Percentiles rank a stretch among this genome's conserved stretches.
Evolutionary conservation across 2,329 filamentous ascomycete species (phyloP).

Genomic region (Tolypocladium amazonense): DNA sequence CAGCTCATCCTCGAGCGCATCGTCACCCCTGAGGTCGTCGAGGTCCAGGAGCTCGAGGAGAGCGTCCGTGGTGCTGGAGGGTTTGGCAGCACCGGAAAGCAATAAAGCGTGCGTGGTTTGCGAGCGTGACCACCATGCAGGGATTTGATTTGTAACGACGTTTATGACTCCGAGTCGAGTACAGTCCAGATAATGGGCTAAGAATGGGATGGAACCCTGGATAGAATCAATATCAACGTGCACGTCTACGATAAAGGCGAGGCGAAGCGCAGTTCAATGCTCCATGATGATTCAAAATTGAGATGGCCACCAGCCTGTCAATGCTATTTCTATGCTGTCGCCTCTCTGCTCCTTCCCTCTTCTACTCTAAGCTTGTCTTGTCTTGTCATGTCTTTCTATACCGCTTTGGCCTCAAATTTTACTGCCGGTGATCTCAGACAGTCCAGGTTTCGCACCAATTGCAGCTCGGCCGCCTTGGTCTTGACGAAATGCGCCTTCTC

Average conservation of each 20-base stretch:
- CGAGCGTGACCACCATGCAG: too few relatives aligned
- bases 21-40: constrained; percentile 83
- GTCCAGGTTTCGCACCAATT: constrained; percentile 64
- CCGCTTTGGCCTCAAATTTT: constrained; percentile 47
- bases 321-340: background rate
- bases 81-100: constrained; percentile 72
- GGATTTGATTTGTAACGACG: background rate
- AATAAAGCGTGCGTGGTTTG: constrained; percentile 1
- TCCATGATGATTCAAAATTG: background rate
- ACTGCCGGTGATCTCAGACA: constrained; percentile 57
- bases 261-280: background rate
- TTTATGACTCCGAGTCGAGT: background rate
- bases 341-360: background rate
- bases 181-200: background rate
- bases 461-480: constrained; percentile 82
- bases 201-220: background rate
- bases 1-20: constrained; percentile 93
- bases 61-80: constrained; percentile 85
- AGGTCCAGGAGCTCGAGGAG: constrained; percentile 79
- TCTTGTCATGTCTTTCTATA: constrained; percentile 22
- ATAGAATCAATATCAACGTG: background rate
- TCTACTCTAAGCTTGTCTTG: background rate
- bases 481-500: constrained; percentile 55
- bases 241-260: background rate
- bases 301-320: background rate